Evolutionary conservation across 176 grass and related monocot species (phyloP), one percentile per base, ranked within the genome.

Genomic region (Bonia amplexicaulis): DNA sequence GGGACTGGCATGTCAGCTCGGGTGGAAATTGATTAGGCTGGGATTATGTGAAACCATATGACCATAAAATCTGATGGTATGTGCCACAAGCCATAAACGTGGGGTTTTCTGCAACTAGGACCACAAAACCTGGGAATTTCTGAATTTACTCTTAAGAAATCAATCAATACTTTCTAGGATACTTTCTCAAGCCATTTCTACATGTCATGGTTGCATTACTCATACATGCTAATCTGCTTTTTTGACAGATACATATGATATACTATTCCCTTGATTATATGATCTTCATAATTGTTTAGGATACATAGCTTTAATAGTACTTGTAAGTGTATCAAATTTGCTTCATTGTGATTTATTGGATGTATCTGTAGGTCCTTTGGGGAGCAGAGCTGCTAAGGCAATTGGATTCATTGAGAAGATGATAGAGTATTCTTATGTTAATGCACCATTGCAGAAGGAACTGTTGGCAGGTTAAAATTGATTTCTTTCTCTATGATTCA

Each of bases 381-480:
- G 96, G 17, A 98, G 96, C 65, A 87, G 93, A 81, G 96, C 96
- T 39, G 96, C 96, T 40, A 95, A 98, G 77, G 96, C 96, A 51
- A 98, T 98, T 62, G 96, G 96, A 76, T 98, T 98, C 84, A 98
- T 93, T 12, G 93, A 98, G 73, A 98, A 95, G 89, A 98, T 98
- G 96, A 98, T 98, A 51, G 91, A 95, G 66, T 98, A 98, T 77
- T 98, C 96, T 20, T 98, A 93, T 52, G 69, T 85, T 14, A 98
- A 98, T 83, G 93, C 93, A 49, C 96, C 96, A 25, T 77, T 98
- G 81, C 91, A 93, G 83, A 98, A 98, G 85, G 96, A 98, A 73
- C 73, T 95, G 42, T 68, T 90, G n/a, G 93, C 96, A 88, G 93
- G 96, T 98, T 26, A 76, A 60, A 29, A 69, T 1, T 46, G 5